Conservation (phyloP, 805 yeast genomes). For the Candida nemodendra region DNA sequence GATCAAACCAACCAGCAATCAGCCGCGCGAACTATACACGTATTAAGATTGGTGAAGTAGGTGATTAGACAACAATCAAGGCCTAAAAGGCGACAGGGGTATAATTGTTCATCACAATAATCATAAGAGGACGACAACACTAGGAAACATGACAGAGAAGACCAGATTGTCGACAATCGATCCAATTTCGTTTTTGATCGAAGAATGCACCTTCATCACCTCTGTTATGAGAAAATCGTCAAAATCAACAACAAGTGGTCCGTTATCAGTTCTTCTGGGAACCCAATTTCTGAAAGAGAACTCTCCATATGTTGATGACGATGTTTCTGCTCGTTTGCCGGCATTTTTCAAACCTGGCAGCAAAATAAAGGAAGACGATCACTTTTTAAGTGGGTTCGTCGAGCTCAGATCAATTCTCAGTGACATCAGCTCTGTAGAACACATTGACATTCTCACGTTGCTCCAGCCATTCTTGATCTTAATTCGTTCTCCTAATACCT, state of each 20-base stretch:
- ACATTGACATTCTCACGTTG: conserved; percentile 68
- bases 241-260: conserved; percentile 58
- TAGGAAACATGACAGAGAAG: background rate
- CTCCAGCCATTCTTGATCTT: conserved; percentile 85
- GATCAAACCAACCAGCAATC: too few species aligned
- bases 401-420: conserved; percentile 72
- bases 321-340: conserved; percentile 25
- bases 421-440: conserved; percentile 48
- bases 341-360: conserved; percentile 23
- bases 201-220: conserved; percentile 83
- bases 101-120: too few species aligned
- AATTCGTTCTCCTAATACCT: conserved; percentile 77
- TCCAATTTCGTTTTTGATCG: conserved; percentile 77
- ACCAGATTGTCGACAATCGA: conserved; percentile 47
- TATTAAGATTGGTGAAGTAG: too few species aligned
- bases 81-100: too few species aligned
- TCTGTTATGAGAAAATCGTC: conserved; percentile 88
- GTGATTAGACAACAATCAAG: too few species aligned
- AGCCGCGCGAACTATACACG: too few species aligned
- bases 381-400: conserved; percentile 74
- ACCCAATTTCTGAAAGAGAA: conserved; percentile 39
- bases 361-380: conserved; percentile 41
- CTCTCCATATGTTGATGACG: conserved; percentile 30
- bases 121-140: too few species aligned
- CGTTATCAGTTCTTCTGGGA: conserved; percentile 83